Conservation (phyloP, 192 early-diverging fungal genomes). For the Rhizoclosmatium globosum region DNA sequence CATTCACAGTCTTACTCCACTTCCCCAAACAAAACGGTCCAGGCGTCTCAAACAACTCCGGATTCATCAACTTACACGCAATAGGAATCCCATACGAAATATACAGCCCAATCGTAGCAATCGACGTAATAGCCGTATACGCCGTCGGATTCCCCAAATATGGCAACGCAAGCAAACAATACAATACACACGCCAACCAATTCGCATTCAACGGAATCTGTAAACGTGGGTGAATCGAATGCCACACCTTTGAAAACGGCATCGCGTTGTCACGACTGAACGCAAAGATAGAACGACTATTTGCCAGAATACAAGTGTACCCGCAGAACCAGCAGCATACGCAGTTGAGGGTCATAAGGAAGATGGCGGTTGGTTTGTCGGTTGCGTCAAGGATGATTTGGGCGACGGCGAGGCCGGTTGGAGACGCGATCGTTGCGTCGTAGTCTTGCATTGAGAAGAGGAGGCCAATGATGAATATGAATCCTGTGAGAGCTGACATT, state of each 20-base stretch:
- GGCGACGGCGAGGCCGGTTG: conserved; percentile 18
- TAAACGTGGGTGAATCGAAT: conserved; percentile 32
- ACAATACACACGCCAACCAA: conserved; percentile 30
- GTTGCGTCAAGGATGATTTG: conserved; percentile 39
- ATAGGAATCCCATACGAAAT: conserved; percentile 50
- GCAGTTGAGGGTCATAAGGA: conserved; percentile 36
- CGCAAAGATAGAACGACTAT: conserved; percentile 45
- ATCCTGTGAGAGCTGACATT: conserved; percentile 34
- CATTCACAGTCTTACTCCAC: conserved; percentile 32
- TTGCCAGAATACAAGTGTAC: conserved; percentile 39
- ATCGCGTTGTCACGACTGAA: conserved; percentile 49
- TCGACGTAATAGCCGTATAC: conserved; percentile 47
- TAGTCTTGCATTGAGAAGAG: conserved; percentile 34
- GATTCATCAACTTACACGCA: conserved; percentile 36
- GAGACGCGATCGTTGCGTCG: conserved; percentile 2
- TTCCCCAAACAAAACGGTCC: conserved; percentile 45
- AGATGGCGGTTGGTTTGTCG: conserved; percentile 1
- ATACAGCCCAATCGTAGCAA: conserved; percentile 50
- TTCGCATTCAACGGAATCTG: conserved; percentile 40
- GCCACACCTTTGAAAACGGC: conserved; percentile 36
- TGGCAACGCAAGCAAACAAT: conserved; percentile 22
- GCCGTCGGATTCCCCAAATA: conserved; percentile 34
- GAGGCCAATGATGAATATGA: conserved; percentile 40
- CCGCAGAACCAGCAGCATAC: conserved; percentile 36
- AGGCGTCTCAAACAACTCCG: conserved; percentile 18